Evolutionary conservation across 352 stramenopile species (phyloP).

Genomic region (Phytophthora macrochlamydospora): DNA sequence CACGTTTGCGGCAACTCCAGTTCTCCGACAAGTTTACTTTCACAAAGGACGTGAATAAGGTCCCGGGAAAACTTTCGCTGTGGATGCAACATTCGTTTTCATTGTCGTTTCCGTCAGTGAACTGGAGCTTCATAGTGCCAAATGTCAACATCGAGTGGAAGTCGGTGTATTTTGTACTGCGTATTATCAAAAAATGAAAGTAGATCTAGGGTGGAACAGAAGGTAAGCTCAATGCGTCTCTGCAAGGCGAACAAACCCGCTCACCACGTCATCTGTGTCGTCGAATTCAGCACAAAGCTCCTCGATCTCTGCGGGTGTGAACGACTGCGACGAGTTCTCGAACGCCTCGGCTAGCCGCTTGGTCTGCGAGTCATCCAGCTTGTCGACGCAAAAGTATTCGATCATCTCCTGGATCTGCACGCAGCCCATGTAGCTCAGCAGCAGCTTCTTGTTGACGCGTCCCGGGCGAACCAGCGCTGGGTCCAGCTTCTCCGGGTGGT

Average conservation of each 20-base stretch:
- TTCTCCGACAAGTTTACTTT: too few relatives aligned
- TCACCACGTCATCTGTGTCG: conserved; percentile 22
- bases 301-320: conserved; percentile 60
- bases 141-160: too few relatives aligned
- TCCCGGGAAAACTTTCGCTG: too few relatives aligned
- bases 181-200: too few relatives aligned
- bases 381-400: conserved; percentile 61
- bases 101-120: too few relatives aligned
- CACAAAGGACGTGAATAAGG: too few relatives aligned
- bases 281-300: conserved; percentile 60
- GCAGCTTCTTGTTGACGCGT: conserved; percentile 87
- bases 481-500: conserved; percentile 93
- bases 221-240: not conserved
- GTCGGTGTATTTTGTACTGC: too few relatives aligned
- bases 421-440: conserved; percentile 66
- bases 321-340: conserved; percentile 19
- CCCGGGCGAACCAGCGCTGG: conserved; percentile 89
- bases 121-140: too few relatives aligned
- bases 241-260: not conserved
- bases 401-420: conserved; percentile 56
- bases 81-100: too few relatives aligned
- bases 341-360: conserved; percentile 14
- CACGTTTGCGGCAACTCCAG: too few relatives aligned
- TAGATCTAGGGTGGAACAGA: not conserved
- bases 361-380: conserved; percentile 24